phyloP scores from a whole-genome alignment of 202 grass and related monocot genomes.

The Setaria italica region DNA sequence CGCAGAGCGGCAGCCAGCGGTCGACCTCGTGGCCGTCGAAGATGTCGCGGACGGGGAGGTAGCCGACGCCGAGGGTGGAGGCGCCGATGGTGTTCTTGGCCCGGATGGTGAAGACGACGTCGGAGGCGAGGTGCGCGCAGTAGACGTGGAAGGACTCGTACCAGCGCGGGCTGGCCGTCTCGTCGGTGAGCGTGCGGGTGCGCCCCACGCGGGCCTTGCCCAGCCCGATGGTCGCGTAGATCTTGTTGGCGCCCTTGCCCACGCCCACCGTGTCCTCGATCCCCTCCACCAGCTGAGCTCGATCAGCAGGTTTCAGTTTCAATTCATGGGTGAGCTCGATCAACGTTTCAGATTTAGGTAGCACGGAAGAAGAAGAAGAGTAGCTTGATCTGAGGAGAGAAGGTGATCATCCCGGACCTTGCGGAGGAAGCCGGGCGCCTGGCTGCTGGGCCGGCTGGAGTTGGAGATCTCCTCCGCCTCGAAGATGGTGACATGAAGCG shows the following conservation, averaged over 20 bases:
- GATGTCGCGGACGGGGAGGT: conserved; percentile 38
- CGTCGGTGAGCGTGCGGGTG: conserved; percentile 37
- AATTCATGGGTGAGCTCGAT: neutral
- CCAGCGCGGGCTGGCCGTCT: conserved; percentile 7
- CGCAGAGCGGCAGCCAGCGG: conserved; percentile 19
- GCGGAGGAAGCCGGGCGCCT: conserved; percentile 39
- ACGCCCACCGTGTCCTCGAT: conserved; percentile 40
- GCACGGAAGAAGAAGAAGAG: neutral
- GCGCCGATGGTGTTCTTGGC: conserved; percentile 34
- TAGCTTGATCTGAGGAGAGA: neutral
- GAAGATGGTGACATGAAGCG: conserved; percentile 23
- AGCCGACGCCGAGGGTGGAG: conserved; percentile 32
- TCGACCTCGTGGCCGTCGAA: conserved; percentile 11
- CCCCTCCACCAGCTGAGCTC: neutral
- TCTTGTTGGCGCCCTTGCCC: conserved; percentile 18
- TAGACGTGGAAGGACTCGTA: conserved; percentile 46
- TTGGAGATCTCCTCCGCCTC: conserved; percentile 12
- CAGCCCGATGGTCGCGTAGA: conserved; percentile 22
- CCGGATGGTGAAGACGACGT: conserved; percentile 35
- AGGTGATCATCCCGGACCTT: neutral
- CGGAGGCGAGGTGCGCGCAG: conserved; percentile 38
- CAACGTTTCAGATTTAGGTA: neutral
- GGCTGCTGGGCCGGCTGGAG: conserved; percentile 24
- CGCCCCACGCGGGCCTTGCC: conserved; percentile 36
- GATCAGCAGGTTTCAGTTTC: neutral